These are phyloP conservation scores for Cymbopogon flexuosus DNA, from an alignment of 202 grass and related monocot species.

Conservation along the genomic window DNA sequence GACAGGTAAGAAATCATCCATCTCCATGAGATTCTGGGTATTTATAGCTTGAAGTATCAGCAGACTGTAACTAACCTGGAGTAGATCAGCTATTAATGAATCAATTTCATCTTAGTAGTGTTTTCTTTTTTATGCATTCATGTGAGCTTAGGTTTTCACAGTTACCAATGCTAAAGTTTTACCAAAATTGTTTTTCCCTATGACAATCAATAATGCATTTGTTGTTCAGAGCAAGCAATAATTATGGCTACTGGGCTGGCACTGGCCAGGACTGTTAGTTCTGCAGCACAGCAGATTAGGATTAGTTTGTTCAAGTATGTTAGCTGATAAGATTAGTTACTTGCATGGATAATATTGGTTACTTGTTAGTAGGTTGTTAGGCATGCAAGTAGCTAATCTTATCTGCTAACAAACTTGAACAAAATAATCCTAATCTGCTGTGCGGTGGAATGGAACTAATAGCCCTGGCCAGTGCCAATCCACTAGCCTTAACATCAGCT, in stretches of 20 bases:
- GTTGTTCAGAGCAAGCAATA: not conserved
- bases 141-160: not conserved
- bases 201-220: not conserved
- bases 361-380: not conserved
- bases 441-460: not conserved
- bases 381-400: not conserved
- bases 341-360: not conserved
- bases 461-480: not conserved
- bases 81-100: not conserved
- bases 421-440: not conserved
- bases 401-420: not conserved
- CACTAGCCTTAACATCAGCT: not conserved
- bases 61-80: not conserved
- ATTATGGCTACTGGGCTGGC: not conserved
- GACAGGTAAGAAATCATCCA: constrained; percentile 45
- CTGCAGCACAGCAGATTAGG: not conserved
- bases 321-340: not conserved
- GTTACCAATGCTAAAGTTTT: constrained; percentile 2
- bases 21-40: not conserved
- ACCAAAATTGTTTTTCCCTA: not conserved
- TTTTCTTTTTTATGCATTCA: not conserved
- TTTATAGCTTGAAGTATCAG: not conserved
- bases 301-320: not conserved
- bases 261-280: not conserved
- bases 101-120: not conserved